Percentiles rank a stretch among this genome's conserved stretches.
Conservation (phyloP, 192 early-diverging fungal species). For the Spizellomyces punctatus region DNA sequence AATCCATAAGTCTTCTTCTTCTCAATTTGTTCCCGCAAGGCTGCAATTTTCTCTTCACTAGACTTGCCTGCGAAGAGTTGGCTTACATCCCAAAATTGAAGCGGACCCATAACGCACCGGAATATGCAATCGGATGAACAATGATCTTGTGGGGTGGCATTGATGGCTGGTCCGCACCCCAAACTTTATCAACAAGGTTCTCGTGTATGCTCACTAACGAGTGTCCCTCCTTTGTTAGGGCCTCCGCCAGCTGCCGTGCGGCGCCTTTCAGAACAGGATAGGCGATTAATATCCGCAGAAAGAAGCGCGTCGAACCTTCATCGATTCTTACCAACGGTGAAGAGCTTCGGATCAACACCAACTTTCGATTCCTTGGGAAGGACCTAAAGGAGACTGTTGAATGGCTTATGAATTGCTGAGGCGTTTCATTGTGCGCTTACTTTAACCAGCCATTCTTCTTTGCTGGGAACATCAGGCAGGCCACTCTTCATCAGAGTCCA, state of each 20-base stretch:
- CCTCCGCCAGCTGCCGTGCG: slow-evolving; percentile 56
- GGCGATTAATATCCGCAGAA: slow-evolving; percentile 4
- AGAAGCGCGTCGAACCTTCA: slow-evolving; percentile 19
- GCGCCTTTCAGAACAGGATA: slow-evolving; percentile 40
- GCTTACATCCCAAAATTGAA: not conserved
- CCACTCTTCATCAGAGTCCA: slow-evolving; percentile 96
- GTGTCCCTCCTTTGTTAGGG: slow-evolving; percentile 62
- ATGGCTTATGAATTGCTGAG: not conserved
- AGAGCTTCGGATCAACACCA: slow-evolving; percentile 88
- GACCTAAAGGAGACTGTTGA: slow-evolving; percentile 7
- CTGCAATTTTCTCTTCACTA: slow-evolving; percentile 67
- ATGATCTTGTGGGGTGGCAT: slow-evolving; percentile 67
- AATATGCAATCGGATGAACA: slow-evolving; percentile 70
- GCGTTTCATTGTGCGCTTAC: not conserved
- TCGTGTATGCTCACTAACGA: slow-evolving; percentile 68
- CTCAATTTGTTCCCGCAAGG: slow-evolving; percentile 67
- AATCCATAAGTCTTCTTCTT: slow-evolving; percentile 71
- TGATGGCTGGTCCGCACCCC: slow-evolving; percentile 73
- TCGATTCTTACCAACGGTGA: slow-evolving; percentile 55
- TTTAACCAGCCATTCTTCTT: slow-evolving; percentile 85
- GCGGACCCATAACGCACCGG: slow-evolving; percentile 43
- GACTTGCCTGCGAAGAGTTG: slow-evolving; percentile 23
- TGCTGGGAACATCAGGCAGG: slow-evolving; percentile 81
- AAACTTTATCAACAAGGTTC: slow-evolving; percentile 88
- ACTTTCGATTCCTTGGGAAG: slow-evolving; percentile 77